Percentiles rank a stretch among this genome's conserved stretches.
Evolutionary conservation across 768 basidiomycete species (phyloP).

Genomic region (Panaeolus cyanescens): DNA sequence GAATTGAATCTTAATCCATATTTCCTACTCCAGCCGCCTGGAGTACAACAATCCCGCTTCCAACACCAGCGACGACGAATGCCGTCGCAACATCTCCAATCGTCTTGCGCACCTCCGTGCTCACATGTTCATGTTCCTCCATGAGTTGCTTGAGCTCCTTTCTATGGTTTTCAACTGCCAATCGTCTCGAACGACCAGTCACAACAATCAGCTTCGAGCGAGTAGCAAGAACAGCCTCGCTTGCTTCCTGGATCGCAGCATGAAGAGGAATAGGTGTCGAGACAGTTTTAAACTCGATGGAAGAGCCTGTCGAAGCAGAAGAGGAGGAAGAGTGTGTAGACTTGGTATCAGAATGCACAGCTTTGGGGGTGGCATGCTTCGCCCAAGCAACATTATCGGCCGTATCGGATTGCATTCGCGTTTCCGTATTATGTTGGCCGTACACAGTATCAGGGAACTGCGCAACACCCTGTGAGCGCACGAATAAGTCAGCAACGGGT

Average conservation of each 20-base stretch:
- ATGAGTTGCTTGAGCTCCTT: slow-evolving; percentile 69
- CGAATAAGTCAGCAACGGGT: background rate
- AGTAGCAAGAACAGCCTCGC: slow-evolving; percentile 10
- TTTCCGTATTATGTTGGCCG: slow-evolving; percentile 61
- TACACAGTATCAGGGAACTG: slow-evolving; percentile 73
- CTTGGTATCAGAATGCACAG: slow-evolving; percentile 9
- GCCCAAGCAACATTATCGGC: slow-evolving; percentile 83
- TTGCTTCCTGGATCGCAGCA: slow-evolving; percentile 51
- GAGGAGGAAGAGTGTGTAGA: slow-evolving; percentile 16
- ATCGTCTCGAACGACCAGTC: slow-evolving; percentile 72
- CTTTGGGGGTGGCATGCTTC: slow-evolving; percentile 40
- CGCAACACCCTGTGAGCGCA: slow-evolving; percentile 31
- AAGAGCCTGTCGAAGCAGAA: slow-evolving; percentile 40
- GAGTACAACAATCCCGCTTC: slow-evolving; percentile 65
- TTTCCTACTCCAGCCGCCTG: slow-evolving; percentile 49
- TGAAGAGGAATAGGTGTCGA: slow-evolving; percentile 62
- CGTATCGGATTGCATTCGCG: slow-evolving; percentile 74
- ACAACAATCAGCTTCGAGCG: slow-evolving; percentile 54
- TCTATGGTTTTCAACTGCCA: slow-evolving; percentile 72
- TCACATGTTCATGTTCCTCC: slow-evolving; percentile 54
- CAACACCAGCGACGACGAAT: slow-evolving; percentile 63
- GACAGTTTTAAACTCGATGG: slow-evolving; percentile 64
- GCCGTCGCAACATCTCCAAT: slow-evolving; percentile 84
- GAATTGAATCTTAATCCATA: slow-evolving; percentile 2
- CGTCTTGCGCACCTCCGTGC: slow-evolving; percentile 73